Base-by-base conservation (phyloP, 2,329 filamentous ascomycete species). In the Aspergillus sergii region DNA sequence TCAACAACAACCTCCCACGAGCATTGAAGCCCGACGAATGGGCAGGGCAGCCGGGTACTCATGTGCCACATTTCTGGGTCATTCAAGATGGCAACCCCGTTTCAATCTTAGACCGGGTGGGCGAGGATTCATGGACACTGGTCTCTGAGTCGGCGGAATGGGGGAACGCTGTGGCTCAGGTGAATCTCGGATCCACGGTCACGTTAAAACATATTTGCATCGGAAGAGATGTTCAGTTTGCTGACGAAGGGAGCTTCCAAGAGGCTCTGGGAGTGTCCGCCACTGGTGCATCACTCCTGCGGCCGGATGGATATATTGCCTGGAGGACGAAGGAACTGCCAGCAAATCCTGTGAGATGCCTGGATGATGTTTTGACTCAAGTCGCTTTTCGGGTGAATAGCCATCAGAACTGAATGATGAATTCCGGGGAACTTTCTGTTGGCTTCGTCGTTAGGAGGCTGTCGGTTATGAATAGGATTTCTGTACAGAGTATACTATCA, bases 221-320 rank as follows among this genome's bases (percentile, higher is more conserved):
- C 36, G 66, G 65, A 12, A 9, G 54, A 14, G 66, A 58, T 57
- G 60, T 64, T 8, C 60, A 55, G 4, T 41, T 23, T 26, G 16
- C 32, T 2, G 45, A 11, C 3, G 48, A 30, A 32, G 30, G n/a
- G 19, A 64, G 61, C 2, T 70, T 75, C 65, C 41, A 69, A 3
- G 36, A 62, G 21, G 62, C 65, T 4, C 69, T 75, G 19, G 71
- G 74, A 1, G 70, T 78, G 30, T 72, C 72, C 4, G 39, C 60
- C 4, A 64, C 32, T 23, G 76, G 77, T 2, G 74, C 73, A 4
- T 63, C 72, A 21, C 67, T 79, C 10, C 63, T 78, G 34, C 66
- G 77, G 16, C 77, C 77, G 0, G 77, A 79, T 68, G 75, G 73
- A 0, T 74, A 75, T 66, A 69, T 79, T 51, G 72, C 72, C 1